A percentile compares a stretch with the other conserved stretches of the same genome.
Evolutionary conservation across 2,329 filamentous ascomycete species (phyloP).

Genomic region (Trichophyton rubrum): DNA sequence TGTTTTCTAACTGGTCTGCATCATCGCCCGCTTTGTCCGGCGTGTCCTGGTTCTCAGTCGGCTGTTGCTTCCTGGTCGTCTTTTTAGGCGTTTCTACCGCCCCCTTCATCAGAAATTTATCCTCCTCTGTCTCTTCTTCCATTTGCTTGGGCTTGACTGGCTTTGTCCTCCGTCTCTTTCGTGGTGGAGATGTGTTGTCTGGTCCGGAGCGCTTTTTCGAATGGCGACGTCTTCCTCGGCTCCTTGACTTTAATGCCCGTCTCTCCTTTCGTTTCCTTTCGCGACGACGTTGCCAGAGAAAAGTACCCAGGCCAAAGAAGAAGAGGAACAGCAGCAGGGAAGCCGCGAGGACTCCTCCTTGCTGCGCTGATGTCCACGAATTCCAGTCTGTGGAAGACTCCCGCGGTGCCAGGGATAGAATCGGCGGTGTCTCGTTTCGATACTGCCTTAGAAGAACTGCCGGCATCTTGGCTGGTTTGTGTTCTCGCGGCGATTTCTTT

Average conservation of each 20-base stretch:
- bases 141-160: not conserved
- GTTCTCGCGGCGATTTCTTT: not conserved
- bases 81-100: not conserved
- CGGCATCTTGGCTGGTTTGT: not conserved
- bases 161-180: not conserved
- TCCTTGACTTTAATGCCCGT: not conserved
- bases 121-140: not conserved
- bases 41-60: not conserved
- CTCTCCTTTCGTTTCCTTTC: not conserved
- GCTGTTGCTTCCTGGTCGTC: not conserved
- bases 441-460: not conserved
- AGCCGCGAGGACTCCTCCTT: slow-evolving; percentile 20
- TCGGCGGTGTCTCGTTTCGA: not conserved
- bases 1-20: not conserved
- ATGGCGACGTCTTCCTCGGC: not conserved
- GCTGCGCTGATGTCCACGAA: slow-evolving; percentile 18
- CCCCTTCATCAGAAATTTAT: not conserved
- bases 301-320: slow-evolving; percentile 14
- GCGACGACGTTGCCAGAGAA: slow-evolving; percentile 3
- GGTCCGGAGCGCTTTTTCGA: not conserved
- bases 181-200: not conserved
- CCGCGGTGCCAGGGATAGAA: not conserved
- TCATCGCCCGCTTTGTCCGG: not conserved
- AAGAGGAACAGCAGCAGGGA: slow-evolving; percentile 17
- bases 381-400: slow-evolving; percentile 14